A percentile compares a stretch with the other conserved stretches of the same genome.
phyloP scores from a whole-genome alignment of 306 rosid genomes.

The Ochetophila trinervis region DNA sequence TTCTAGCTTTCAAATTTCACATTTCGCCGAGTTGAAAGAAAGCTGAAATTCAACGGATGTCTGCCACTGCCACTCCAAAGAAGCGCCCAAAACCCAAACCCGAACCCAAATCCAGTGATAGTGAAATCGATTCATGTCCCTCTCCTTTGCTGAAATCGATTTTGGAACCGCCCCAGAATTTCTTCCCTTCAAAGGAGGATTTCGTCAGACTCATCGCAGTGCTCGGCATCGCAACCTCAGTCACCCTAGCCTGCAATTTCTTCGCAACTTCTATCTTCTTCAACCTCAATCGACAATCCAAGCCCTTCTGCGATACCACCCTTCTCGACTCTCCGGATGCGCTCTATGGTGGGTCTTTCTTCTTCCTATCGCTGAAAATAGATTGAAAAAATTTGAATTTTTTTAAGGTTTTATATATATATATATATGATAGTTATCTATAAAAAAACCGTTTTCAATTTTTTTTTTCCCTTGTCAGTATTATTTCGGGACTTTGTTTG shows the following conservation, averaged over 20 bases:
- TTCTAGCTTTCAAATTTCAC: not conserved
- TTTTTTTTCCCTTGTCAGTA: too few species aligned
- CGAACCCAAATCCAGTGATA: not conserved
- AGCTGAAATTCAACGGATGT: slow-evolving; percentile 18
- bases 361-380: not conserved
- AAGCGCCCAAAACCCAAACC: slow-evolving; percentile 33
- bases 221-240: slow-evolving; percentile 49
- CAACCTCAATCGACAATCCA: slow-evolving; percentile 26
- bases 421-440: too few species aligned
- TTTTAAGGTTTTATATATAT: too few species aligned
- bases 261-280: slow-evolving; percentile 41
- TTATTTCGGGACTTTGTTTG: too few species aligned
- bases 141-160: slow-evolving; percentile 27
- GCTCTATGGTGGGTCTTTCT: slow-evolving; percentile 41
- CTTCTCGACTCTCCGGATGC: slow-evolving; percentile 30
- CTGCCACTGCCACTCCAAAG: slow-evolving; percentile 23
- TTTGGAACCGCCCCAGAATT: slow-evolving; percentile 49
- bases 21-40: not conserved
- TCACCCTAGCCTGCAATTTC: slow-evolving; percentile 47
- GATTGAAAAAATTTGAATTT: not conserved
- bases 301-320: slow-evolving; percentile 60
- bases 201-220: slow-evolving; percentile 44
- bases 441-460: not conserved
- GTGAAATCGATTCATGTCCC: slow-evolving; percentile 4
- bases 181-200: slow-evolving; percentile 69